These are phyloP conservation scores for Pseudovirgaria hyperparasitica DNA, from an alignment of 2,329 filamentous ascomycete species.

Conservation along the genomic window DNA sequence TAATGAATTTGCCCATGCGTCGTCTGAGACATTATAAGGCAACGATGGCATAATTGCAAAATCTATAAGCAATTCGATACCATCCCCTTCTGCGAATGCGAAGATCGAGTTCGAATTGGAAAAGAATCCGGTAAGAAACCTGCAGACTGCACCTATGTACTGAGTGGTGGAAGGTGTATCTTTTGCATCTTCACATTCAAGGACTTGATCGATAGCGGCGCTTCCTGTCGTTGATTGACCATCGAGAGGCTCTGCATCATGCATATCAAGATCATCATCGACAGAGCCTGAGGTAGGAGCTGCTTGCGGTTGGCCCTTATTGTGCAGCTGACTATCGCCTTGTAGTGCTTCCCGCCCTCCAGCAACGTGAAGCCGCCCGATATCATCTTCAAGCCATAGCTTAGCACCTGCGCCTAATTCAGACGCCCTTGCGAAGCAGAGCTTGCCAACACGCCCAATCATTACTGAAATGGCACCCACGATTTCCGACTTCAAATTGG, in stretches of 20 bases:
- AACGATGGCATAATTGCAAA: slow-evolving; percentile 73
- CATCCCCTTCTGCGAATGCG: slow-evolving; percentile 65
- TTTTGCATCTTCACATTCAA: slow-evolving; percentile 37
- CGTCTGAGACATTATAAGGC: slow-evolving; percentile 57
- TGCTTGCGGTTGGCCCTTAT: slow-evolving; percentile 7
- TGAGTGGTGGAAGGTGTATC: slow-evolving; percentile 42
- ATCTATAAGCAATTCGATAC: slow-evolving; percentile 72
- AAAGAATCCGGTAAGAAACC: slow-evolving; percentile 68
- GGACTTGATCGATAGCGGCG: slow-evolving; percentile 24
- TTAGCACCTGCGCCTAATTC: slow-evolving; percentile 65
- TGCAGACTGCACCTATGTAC: slow-evolving; percentile 65
- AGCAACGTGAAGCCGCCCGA: slow-evolving; percentile 47
- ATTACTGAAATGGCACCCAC: slow-evolving; percentile 79
- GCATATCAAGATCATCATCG: slow-evolving; percentile 52
- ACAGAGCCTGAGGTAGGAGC: slow-evolving; percentile 5
- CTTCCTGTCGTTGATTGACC: slow-evolving; percentile 5
- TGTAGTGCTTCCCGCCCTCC: slow-evolving; percentile 36
- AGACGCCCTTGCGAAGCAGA: slow-evolving; percentile 59
- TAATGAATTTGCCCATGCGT: slow-evolving; percentile 32
- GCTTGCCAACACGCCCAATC: slow-evolving; percentile 65
- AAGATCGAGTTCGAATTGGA: slow-evolving; percentile 60
- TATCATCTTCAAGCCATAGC: slow-evolving; percentile 50
- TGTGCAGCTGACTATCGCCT: slow-evolving; percentile 26
- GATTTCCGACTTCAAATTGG: slow-evolving; percentile 65
- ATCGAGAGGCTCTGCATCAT: slow-evolving; percentile 30